A percentile compares a stretch with the other conserved stretches of the same genome.
These are phyloP conservation scores for Kokia cookei DNA, from an alignment of 441 rosid genomes.

Conservation along the genomic window DNA sequence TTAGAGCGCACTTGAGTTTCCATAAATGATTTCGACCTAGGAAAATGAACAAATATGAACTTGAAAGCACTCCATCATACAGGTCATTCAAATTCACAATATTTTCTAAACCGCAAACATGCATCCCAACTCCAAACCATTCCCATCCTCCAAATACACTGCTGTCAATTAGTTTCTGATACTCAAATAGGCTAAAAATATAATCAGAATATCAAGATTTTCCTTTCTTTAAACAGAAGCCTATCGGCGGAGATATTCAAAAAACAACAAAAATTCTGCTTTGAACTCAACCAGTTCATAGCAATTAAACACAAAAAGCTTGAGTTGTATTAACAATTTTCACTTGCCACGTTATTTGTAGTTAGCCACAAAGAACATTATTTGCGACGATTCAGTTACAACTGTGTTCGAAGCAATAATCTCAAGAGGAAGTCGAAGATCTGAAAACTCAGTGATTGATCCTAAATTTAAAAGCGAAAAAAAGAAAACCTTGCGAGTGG, in stretches of 20 bases:
- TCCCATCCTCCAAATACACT: background rate
- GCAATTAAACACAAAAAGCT: background rate
- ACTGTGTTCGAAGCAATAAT: background rate
- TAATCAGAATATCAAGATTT: background rate
- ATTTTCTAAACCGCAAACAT: background rate
- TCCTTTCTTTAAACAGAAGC: background rate
- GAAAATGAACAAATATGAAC: background rate
- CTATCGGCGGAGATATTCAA: background rate
- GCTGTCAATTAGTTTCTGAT: background rate
- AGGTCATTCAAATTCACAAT: background rate
- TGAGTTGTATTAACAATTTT: background rate
- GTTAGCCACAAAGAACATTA: background rate
- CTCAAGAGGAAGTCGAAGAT: background rate
- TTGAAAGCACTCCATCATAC: background rate
- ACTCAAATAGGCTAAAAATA: background rate
- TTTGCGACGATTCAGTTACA: background rate
- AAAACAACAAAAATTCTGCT: background rate
- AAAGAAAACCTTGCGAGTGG: slow-evolving; percentile 50
- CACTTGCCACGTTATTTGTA: background rate
- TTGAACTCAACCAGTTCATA: background rate
- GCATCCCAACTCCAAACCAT: background rate
- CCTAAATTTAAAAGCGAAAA: background rate
- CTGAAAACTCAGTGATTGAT: background rate
- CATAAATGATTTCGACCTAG: background rate
- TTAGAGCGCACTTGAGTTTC: background rate